Conservation (phyloP, 495 filamentous ascomycete species). For the Talaromyces adpressus region DNA sequence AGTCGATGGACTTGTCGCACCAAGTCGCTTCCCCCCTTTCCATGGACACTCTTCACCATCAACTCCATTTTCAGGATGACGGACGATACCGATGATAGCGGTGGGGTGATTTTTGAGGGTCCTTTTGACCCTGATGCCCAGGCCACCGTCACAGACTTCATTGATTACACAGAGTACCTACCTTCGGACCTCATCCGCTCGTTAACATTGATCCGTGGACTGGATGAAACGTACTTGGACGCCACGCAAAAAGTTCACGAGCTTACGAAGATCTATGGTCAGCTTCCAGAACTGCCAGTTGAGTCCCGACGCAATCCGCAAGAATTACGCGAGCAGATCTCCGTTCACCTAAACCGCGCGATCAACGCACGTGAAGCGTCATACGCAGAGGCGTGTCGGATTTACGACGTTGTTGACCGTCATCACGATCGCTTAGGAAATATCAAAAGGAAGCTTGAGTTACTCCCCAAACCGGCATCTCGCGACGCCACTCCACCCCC, state of each 20-base stretch:
- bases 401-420: conserved; percentile 70
- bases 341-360: conserved; percentile 62
- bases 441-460: conserved; percentile 76
- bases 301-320: conserved; percentile 47
- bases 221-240: conserved; percentile 65
- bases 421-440: conserved; percentile 69
- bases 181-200: conserved; percentile 89
- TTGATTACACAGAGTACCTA: conserved; percentile 95
- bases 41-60: background rate
- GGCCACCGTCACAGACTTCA: conserved; percentile 87
- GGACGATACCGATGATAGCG: conserved; percentile 35
- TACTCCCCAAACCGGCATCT: conserved; percentile 65
- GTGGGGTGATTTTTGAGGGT: conserved; percentile 41
- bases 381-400: conserved; percentile 74
- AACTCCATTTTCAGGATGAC: conserved; percentile 14
- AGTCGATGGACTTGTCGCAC: background rate
- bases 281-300: conserved; percentile 53
- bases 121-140: conserved; percentile 83
- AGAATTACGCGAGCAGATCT: conserved; percentile 67
- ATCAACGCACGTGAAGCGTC: conserved; percentile 69
- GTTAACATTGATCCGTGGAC: conserved; percentile 76
- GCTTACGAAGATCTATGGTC: conserved; percentile 65
- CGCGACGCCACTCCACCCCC: conserved; percentile 58
- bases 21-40: background rate
- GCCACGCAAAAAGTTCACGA: conserved; percentile 62